Evolutionary conservation across 2,329 filamentous ascomycete species (phyloP), one percentile per base, ranked within the genome.

Genomic region (Nannizziopsis barbatae): DNA sequence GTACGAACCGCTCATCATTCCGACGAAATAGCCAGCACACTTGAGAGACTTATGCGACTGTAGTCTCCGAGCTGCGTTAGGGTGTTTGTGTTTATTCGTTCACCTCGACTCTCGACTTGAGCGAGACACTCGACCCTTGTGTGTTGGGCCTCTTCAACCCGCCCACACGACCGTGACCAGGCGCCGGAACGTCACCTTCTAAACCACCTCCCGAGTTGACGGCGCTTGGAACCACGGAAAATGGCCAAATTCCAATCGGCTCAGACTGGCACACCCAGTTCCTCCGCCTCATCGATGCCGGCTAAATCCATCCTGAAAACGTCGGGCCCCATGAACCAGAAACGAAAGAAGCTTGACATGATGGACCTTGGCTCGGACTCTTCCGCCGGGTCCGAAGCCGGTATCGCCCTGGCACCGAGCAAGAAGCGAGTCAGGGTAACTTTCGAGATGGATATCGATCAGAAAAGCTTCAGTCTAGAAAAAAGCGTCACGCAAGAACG

Each of bases 391-490:
- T 64, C 62, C 12, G 60, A 63, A 32, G 41, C 47, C 5, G 20
- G 36, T 14, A 36, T 22, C 7, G 31, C 17, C n/a, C 14, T 14
- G n/a, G 39, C 17, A 5, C 62, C 35, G 2, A 45, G 9, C 20
- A 65, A 63, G 48, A 71, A 71, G 55, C 65, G 66, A 38, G 57
- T 63, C 18, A 63, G 68, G 22, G 69, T 72, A 1, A 44, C 41
- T 22, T 49, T 49, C n/a, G 40, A 43, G 14, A 39, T 43, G 20
- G 46, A 49, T 44, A 37, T 20, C n/a, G 18, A 18, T 12, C 32
- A n/a, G 9, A 38, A 31, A 7, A 33, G 22, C 9, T 9, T 9
- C 15, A 35, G 11, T 33, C 20, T 10, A 33, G 37, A 8, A 7
- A 17, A 17, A n/a, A 37, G 20, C 14, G n/a, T 8, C 17, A 3